A percentile compares a stretch with the other conserved stretches of the same genome.
Evolutionary conservation across 305 asterid genomes (phyloP).

Genomic region (Solanum hybrid): DNA sequence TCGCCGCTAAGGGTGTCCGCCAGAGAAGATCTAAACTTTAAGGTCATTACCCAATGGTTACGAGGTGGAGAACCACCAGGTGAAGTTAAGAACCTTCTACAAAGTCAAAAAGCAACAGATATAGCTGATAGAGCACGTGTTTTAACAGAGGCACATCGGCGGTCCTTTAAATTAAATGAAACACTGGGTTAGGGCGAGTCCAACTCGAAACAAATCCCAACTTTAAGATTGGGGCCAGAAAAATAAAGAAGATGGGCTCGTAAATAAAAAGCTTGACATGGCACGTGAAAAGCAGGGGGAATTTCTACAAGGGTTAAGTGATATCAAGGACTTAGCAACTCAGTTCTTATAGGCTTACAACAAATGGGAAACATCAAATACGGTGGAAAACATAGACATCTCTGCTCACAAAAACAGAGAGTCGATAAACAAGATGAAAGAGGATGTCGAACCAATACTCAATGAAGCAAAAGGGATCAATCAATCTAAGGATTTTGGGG

Average conservation of each 20-base stretch:
- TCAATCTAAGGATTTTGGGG: background rate
- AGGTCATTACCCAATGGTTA: too few species aligned
- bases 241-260: background rate
- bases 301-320: background rate
- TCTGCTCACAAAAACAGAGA: background rate
- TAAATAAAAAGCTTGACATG: background rate
- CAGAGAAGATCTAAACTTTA: too few species aligned
- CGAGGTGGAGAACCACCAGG: background rate
- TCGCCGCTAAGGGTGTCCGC: too few species aligned
- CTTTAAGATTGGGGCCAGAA: background rate
- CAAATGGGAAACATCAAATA: background rate
- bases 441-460: background rate
- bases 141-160: background rate
- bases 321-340: background rate
- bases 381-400: background rate
- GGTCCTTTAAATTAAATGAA: background rate
- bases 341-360: background rate
- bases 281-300: background rate
- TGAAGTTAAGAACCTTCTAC: background rate
- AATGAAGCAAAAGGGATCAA: background rate
- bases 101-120: background rate
- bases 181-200: background rate
- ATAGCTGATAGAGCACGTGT: background rate
- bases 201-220: background rate
- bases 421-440: background rate